A percentile compares a stretch with the other conserved stretches of the same genome.
phyloP scores from a whole-genome alignment of 805 yeast genomes.

The Ogataea trehaloabstinens region DNA sequence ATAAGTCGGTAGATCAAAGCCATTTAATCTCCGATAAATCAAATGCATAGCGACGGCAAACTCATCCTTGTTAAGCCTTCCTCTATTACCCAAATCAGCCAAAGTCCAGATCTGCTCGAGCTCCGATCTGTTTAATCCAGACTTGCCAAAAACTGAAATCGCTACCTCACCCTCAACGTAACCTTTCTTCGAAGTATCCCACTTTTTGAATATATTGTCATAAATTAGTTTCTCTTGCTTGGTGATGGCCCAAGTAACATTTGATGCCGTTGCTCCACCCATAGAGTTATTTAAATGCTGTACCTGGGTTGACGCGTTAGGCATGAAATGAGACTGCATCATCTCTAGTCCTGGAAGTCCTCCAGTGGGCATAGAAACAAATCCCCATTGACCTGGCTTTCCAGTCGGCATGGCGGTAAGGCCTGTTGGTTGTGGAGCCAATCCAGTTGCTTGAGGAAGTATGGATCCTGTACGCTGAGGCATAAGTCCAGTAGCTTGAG shows the following conservation, averaged over 20 bases:
- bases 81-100: constrained; percentile 78
- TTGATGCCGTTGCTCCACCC: constrained; percentile 37
- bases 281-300: constrained; percentile 27
- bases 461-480: constrained; percentile 37
- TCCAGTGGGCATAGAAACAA: constrained; percentile 65
- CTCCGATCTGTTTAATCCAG: constrained; percentile 83
- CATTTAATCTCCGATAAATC: constrained; percentile 86
- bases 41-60: constrained; percentile 97
- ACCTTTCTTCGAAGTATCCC: constrained; percentile 73
- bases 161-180: constrained; percentile 78
- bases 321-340: constrained; percentile 67
- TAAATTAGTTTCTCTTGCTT: constrained; percentile 84
- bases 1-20: constrained; percentile 75
- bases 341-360: constrained; percentile 70
- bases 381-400: constrained; percentile 78
- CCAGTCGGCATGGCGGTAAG: constrained; percentile 56
- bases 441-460: constrained; percentile 28
- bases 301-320: constrained; percentile 37
- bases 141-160: constrained; percentile 81
- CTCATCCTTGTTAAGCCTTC: constrained; percentile 82
- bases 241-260: constrained; percentile 79
- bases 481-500: constrained; percentile 22
- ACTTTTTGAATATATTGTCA: constrained; percentile 82
- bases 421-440: constrained; percentile 44
- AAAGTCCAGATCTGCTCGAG: constrained; percentile 90